Evolutionary conservation across 352 stramenopile species (phyloP), one percentile per base, ranked within the genome.

Genomic region (Blastocystis sp.): DNA sequence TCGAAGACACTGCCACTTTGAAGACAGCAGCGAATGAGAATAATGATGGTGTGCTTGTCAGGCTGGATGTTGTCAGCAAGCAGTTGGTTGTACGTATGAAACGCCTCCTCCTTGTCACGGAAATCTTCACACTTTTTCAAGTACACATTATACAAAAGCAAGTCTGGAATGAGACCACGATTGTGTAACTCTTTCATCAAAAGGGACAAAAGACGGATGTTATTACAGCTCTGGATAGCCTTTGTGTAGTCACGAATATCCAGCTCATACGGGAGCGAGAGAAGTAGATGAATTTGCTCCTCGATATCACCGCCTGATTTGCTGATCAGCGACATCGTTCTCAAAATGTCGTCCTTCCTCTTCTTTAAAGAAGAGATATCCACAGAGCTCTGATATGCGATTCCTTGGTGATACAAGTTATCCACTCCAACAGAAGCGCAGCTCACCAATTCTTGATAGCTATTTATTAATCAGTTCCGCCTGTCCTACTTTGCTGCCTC

Each of bases 161-260:
- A 24, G 62, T 89, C 78, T 34, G 78, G 78, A 34, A 65, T 50
- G 6, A 89, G 37, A 24, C 78, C 78, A 76, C 66, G 78, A 65
- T 30, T 76, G 34, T 65, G 78, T 9, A 89, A 24, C 50, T 89
- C 78, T 18, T 37, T 26, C 78, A 89, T 89, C 45, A 89, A 30
- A 8, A 79, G 30, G 55, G 63, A 76, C 20, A 65, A 43, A 24
- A 78, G 45, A 43, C 30, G 43, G 9, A 89, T 41, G 47, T n/a
- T 65, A 43, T 78, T 79, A 43, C 78, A 89, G 45, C 78, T 79
- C 63, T 76, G 66, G 53, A 89, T 76, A 18, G 78, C 78, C 34
- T 89, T 89, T 54, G 78, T 89, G 26, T 89, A 89, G 41, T 89
- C 78, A 65, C 78, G 53, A 13, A 89, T 78, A 43, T 89, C 78